Evolutionary conservation across 2,329 filamentous ascomycete species (phyloP), one percentile per base, ranked within the genome.

Genomic region (Aureobasidium vineae): DNA sequence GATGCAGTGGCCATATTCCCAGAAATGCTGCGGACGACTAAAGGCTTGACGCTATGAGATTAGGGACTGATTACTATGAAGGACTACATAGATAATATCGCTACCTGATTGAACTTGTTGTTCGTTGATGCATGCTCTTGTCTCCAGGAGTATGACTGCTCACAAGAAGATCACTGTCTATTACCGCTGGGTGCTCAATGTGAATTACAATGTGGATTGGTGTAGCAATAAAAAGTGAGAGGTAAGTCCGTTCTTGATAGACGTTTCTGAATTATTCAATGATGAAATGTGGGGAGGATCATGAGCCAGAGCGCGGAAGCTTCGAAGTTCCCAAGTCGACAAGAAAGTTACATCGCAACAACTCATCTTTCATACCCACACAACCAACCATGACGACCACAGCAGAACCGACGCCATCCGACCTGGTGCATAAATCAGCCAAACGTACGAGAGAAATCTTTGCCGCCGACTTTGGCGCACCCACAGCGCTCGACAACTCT

Each of bases 401-500:
- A 54, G 26, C 38, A 64, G 49, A 64, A 6, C 43, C 61, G 36
- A 19, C 49, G 8, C 61, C 74, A 26, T 66, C 66, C 43, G 68
- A 76, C 65, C 72, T 74, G 41, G 75, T 77, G n/a, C 78, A 78
- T 61, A 75, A 74, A 61, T 84, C 82, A 21, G 80, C 81, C 57
- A 85, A 85, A 72, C 79, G 83, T 53, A 85, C 83, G 63, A 77
- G 83, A 70, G 81, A 84, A 69, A 77, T 84, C 68, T 85, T 85
- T 69, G 81, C 80, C 59, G 78, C 81, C 71, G 82, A 84, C 70
- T 83, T 83, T 68, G 82, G 77, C 11, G 79, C 79, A 10, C 69
- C 76, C 0, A 73, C 74, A 21, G 78, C 78, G 15, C 75, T 83
- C 40, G 75, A 79, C 45, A 77, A 79, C 71, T 71, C 77, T 65